Evolutionary conservation across 2,329 filamentous ascomycete genomes (phyloP), one percentile per base, ranked within the genome.

Genomic region (Phoma sp.): DNA sequence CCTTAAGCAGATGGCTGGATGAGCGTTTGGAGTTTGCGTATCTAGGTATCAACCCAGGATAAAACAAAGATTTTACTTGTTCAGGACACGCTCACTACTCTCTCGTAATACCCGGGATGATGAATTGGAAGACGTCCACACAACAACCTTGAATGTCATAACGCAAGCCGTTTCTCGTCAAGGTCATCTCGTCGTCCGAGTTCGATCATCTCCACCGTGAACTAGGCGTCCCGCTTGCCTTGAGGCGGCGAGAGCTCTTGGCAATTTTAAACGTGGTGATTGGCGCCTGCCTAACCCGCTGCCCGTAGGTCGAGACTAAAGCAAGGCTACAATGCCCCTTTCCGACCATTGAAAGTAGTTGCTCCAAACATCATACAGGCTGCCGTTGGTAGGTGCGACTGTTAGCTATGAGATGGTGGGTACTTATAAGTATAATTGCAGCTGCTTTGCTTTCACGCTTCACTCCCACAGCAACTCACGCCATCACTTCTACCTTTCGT

Each of bases 1-100:
- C 10, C 33, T 15, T 38, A 25, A 21, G 21, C 23, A 18, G 36
- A 39, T 7, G 39, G 43, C 37, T 38, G 33, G 15, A 21, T 29
- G 15, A 47, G 51, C 51, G 51, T 54, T 48, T 36, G 51, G 51
- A 49, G 49, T 53, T 53, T 14, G 42, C 12, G 36, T 42, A 23
- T 38, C n/a, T 42, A 38, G 42, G 50, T 36, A 53, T 14, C 17
- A 28, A 5, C 28, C 9, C 11, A 32, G 32, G 26, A 12, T 37
- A 34, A 49, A 45, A 32, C 20, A 18, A 53, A 18, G 21, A 18
- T 42, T 39, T 17, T 20, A 21, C 23, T 5, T 36, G 12, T 28
- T 40, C 20, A 40, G 15, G 6, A 11, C 30, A 18, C 7, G 11
- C 7, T 23, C 9, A 14, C 38, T 29, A 14, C 11, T 29, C 25